Evolutionary conservation across 257 asterid genomes (phyloP).

Genomic region (Solanum tarapatanum): DNA sequence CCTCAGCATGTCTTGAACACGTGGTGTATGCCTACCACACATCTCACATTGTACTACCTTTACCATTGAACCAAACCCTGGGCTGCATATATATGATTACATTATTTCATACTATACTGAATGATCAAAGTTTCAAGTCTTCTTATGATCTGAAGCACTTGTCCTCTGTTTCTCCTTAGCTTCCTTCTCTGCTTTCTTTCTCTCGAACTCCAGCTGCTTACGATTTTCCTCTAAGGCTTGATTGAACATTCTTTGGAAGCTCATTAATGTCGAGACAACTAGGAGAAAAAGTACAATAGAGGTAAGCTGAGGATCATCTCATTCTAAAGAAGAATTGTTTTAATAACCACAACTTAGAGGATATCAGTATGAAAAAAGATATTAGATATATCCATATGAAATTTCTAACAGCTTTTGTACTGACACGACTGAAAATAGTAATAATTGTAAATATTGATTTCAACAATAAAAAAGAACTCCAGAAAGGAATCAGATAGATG

Average conservation of each 20-base stretch:
- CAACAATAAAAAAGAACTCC: neutral
- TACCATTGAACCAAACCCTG: neutral
- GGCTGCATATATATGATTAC: neutral
- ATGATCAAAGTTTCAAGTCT: neutral
- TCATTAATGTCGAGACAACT: slow-evolving; percentile 66
- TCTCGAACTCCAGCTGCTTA: slow-evolving; percentile 59
- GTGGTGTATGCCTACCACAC: neutral
- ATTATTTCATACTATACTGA: neutral
- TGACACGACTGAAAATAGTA: neutral
- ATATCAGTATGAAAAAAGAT: neutral
- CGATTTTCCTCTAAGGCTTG: slow-evolving; percentile 60
- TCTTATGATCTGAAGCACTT: slow-evolving; percentile 4
- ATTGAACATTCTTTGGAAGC: slow-evolving; percentile 60
- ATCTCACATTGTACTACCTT: neutral
- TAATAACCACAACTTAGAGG: neutral
- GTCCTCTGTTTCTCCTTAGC: slow-evolving; percentile 20
- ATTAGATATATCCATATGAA: neutral
- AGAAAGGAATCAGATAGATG: neutral
- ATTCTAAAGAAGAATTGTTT: neutral
- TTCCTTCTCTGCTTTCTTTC: slow-evolving; percentile 57
- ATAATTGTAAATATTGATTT: neutral
- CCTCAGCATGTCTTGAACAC: neutral
- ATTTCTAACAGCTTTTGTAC: neutral
- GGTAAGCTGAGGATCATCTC: neutral
- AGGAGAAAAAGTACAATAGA: slow-evolving; percentile 6